Percentiles rank a stretch among this genome's conserved stretches.
phyloP scores from a whole-genome alignment of 2,329 filamentous ascomycete genomes.

The Ceratocystis cacaofunesta region DNA sequence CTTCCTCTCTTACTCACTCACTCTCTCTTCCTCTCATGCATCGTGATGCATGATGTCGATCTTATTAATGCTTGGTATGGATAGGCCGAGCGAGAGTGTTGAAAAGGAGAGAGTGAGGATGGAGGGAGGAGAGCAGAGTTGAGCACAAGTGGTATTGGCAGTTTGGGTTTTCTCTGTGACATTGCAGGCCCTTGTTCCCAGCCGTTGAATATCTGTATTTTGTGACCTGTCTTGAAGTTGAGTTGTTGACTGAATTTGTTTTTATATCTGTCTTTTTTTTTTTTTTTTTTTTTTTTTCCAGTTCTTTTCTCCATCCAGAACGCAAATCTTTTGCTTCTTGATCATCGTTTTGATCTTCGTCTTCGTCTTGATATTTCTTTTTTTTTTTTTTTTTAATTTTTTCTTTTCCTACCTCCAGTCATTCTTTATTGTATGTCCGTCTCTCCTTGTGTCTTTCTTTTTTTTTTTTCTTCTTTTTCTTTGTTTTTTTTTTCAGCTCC shows the following conservation, averaged over 20 bases:
- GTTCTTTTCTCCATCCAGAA: not conserved
- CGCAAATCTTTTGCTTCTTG: not conserved
- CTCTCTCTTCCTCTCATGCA: not conserved
- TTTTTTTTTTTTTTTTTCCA: not conserved
- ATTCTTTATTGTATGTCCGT: not conserved
- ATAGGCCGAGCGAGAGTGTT: not conserved
- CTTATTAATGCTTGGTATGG: conserved; percentile 1
- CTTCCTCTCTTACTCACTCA: not conserved
- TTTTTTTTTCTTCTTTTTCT: not conserved
- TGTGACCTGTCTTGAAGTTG: no score
- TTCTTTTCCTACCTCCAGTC: no score
- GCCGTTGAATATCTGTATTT: not conserved
- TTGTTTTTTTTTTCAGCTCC: not conserved
- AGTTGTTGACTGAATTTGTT: no score
- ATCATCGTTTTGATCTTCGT: not conserved
- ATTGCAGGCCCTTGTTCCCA: not conserved
- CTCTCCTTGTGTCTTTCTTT: not conserved
- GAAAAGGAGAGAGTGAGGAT: not conserved
- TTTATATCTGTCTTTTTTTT: not conserved
- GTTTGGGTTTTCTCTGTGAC: no score
- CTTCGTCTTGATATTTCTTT: not conserved
- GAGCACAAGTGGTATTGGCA: no score
- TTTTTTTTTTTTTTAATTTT: not conserved
- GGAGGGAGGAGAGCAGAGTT: not conserved
- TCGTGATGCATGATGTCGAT: conserved; percentile 2